phyloP scores from a whole-genome alignment of 2,329 filamentous ascomycete species.

The Colletotrichum gigasporum region DNA sequence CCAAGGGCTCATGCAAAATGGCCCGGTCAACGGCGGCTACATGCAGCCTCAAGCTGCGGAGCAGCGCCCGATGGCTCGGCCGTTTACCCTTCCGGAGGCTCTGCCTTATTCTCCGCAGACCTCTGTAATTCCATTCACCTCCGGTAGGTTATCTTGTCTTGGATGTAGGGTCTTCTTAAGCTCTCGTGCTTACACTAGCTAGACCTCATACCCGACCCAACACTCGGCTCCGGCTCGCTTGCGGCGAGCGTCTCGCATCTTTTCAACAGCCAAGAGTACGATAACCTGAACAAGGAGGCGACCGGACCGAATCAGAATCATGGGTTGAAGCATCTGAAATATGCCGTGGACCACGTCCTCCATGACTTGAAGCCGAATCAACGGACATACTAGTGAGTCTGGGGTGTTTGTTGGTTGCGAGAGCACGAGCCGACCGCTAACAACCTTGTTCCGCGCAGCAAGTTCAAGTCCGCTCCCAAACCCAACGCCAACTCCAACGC shows the following conservation, averaged over 20 bases:
- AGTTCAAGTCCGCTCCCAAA: conserved; percentile 64
- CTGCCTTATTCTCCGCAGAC: conserved; percentile 85
- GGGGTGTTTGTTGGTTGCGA: neutral
- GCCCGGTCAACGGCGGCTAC: conserved; percentile 28
- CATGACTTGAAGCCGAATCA: conserved; percentile 78
- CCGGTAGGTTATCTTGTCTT: conserved; percentile 61
- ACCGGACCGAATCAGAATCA: conserved; percentile 66
- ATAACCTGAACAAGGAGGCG: conserved; percentile 77
- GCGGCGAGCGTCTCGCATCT: conserved; percentile 60
- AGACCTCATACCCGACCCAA: conserved; percentile 75
- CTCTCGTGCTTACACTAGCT: neutral
- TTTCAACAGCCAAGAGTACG: conserved; percentile 65
- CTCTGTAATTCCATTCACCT: conserved; percentile 80
- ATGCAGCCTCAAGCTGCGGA: conserved; percentile 25
- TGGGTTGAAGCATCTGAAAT: conserved; percentile 59
- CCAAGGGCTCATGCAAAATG: conserved; percentile 25
- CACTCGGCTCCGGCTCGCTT: conserved; percentile 64
- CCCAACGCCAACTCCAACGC: conserved; percentile 39
- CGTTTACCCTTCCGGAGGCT: conserved; percentile 77
- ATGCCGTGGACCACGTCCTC: conserved; percentile 78
- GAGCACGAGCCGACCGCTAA: conserved; percentile 37
- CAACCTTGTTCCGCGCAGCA: conserved; percentile 48
- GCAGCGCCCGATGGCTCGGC: conserved; percentile 39
- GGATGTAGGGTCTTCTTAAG: too few relatives aligned
- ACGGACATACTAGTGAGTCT: conserved; percentile 72